Conservation (phyloP, 1,284 basidiomycete species). For the Vanrija sp. region DNA sequence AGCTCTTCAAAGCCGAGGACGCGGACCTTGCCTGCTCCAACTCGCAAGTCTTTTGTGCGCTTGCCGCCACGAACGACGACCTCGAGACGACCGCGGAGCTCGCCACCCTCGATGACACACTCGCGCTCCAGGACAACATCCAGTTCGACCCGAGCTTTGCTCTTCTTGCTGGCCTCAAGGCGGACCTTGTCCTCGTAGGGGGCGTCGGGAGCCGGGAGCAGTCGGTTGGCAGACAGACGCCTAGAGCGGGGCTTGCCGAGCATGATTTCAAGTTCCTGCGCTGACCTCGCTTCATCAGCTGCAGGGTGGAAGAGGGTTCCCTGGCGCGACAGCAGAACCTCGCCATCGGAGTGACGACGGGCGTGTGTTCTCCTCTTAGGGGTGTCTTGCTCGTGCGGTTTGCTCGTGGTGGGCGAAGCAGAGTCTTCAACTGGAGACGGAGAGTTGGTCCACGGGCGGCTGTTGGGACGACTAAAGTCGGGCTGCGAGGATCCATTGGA, state of each 20-base stretch:
- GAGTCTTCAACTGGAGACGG: too few relatives aligned
- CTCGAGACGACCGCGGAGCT: constrained; percentile 68
- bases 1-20: constrained; percentile 77
- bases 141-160: constrained; percentile 73
- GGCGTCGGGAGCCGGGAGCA: constrained; percentile 37
- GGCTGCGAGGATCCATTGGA: too few relatives aligned
- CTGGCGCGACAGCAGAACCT: constrained; percentile 40
- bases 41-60: constrained; percentile 61
- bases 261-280: constrained; percentile 44
- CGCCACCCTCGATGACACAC: constrained; percentile 75
- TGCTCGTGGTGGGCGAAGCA: background rate
- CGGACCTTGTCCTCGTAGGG: constrained; percentile 29
- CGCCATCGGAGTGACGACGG: constrained; percentile 42
- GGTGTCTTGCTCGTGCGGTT: constrained; percentile 1
- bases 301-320: constrained; percentile 47
- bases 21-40: constrained; percentile 76
- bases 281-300: constrained; percentile 36
- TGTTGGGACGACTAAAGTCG: too few relatives aligned
- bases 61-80: constrained; percentile 63
- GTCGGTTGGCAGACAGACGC: constrained; percentile 30
- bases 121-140: constrained; percentile 76
- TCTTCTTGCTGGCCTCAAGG: constrained; percentile 60
- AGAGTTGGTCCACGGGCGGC: too few relatives aligned
- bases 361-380: constrained; percentile 12
- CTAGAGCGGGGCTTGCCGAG: constrained; percentile 37